Evolutionary conservation across 805 yeast species (phyloP).

Genomic region (Brettanomyces sp.): DNA sequence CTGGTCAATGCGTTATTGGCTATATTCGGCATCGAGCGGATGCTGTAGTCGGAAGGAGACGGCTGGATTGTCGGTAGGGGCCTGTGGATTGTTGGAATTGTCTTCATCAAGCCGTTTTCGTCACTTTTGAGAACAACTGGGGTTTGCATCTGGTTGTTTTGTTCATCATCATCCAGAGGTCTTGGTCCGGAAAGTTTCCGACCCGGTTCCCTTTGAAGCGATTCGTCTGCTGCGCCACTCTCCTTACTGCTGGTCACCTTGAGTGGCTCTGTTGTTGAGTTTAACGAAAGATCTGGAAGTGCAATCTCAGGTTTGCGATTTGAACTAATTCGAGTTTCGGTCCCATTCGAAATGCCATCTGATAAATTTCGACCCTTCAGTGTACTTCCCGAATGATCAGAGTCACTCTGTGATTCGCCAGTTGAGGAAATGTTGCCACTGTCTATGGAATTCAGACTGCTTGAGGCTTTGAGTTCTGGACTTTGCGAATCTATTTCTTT

Average conservation of each 20-base stretch:
- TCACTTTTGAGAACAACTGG: no score
- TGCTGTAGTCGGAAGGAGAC: conserved; percentile 24
- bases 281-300: conserved; percentile 1
- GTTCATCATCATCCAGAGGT: background rate
- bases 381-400: no score
- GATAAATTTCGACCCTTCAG: no score
- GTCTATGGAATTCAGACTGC: no score
- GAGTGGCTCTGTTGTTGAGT: conserved; percentile 16
- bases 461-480: background rate
- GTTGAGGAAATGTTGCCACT: no score
- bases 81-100: conserved; percentile 9
- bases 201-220: conserved; percentile 10
- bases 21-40: conserved; percentile 25
- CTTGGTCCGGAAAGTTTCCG: background rate
- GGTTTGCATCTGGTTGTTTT: no score
- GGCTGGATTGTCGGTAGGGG: conserved; percentile 29
- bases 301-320: background rate
- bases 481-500: conserved; percentile 19
- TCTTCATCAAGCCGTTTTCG: background rate
- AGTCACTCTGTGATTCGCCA: no score
- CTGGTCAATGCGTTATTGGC: background rate
- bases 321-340: no score
- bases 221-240: background rate
- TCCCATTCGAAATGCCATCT: no score
- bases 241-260: conserved; percentile 1